A percentile compares a stretch with the other conserved stretches of the same genome.
Conservation (phyloP, 768 basidiomycete species). For the Daedalea quercina region DNA sequence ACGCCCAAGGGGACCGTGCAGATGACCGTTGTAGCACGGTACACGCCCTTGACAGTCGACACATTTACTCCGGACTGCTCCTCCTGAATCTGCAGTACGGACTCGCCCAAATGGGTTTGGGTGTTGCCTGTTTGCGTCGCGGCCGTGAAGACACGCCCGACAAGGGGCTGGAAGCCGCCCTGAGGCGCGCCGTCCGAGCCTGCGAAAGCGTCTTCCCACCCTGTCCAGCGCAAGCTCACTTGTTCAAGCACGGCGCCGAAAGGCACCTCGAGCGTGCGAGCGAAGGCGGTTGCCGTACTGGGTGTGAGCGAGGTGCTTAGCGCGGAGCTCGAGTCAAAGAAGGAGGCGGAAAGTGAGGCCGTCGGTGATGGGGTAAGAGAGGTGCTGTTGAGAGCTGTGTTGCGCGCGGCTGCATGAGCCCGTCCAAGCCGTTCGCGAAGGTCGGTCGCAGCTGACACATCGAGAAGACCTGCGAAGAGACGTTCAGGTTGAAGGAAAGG, state of each 20-base stretch:
- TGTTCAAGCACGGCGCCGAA: not conserved
- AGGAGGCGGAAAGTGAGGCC: not conserved
- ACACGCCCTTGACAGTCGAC: not conserved
- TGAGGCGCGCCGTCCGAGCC: not conserved
- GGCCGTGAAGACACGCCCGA: not conserved
- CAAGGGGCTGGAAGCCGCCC: not conserved
- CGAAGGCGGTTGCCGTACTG: not conserved
- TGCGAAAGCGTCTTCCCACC: not conserved
- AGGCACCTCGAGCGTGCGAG: not conserved
- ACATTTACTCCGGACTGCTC: not conserved
- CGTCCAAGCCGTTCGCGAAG: not conserved
- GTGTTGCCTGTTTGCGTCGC: not conserved
- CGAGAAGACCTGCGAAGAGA: not conserved
- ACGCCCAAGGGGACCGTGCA: not conserved
- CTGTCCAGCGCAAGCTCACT: not conserved
- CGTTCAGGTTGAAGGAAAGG: not conserved
- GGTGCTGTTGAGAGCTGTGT: not conserved
- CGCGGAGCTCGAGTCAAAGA: not conserved
- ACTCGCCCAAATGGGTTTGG: not conserved
- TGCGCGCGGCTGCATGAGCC: not conserved
- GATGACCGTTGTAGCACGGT: not conserved
- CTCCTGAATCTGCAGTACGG: not conserved
- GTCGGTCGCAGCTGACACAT: not conserved
- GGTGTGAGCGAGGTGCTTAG: not conserved
- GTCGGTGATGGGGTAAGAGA: not conserved